phyloP scores from a whole-genome alignment of 2,329 filamentous ascomycete genomes.

The Fusarium siculi region DNA sequence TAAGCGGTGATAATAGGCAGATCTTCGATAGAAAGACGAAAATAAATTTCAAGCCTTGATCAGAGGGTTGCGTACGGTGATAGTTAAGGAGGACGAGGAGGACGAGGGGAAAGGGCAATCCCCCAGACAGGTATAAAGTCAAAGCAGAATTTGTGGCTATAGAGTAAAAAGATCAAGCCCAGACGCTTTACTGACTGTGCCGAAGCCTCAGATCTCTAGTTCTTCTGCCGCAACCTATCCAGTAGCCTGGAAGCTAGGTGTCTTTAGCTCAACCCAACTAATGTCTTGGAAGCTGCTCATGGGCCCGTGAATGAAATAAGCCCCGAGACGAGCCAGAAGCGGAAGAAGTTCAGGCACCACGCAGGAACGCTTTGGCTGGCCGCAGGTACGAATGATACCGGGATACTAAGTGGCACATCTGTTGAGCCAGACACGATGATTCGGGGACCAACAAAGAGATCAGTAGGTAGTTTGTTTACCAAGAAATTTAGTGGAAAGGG shows the following conservation, averaged over 20 bases:
- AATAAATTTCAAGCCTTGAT: background rate
- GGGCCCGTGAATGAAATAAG: background rate
- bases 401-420: background rate
- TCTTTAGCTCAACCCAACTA: background rate
- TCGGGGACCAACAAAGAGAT: background rate
- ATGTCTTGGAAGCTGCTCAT: background rate
- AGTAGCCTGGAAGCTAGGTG: background rate
- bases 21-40: background rate
- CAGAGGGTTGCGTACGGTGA: background rate
- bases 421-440: background rate
- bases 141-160: conserved; percentile 31
- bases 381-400: background rate
- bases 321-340: background rate
- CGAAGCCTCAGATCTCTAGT: background rate
- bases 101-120: background rate
- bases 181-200: conserved; percentile 7
- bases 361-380: background rate
- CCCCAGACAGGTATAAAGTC: background rate
- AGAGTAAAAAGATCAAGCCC: background rate
- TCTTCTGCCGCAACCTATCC: background rate
- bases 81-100: background rate
- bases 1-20: background rate
- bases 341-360: background rate
- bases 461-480: background rate
- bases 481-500: background rate